Evolutionary conservation across 106 monocot species (phyloP).

Genomic region (Platanthera zijinensis): DNA sequence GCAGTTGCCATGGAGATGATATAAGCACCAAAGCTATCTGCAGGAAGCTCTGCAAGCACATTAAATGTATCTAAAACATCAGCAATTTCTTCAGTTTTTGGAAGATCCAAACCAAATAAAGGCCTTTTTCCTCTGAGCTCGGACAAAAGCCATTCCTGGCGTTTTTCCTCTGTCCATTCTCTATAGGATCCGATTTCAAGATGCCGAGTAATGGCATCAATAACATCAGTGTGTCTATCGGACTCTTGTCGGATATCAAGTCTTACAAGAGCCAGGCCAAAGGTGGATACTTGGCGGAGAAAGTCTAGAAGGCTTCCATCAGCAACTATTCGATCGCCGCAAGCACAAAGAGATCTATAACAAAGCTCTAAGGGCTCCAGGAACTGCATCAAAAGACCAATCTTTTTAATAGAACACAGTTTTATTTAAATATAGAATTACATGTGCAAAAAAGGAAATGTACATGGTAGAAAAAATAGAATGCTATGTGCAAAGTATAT

Average conservation of each 20-base stretch:
- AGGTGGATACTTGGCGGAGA: conserved; percentile 89
- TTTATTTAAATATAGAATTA: neutral
- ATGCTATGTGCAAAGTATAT: neutral
- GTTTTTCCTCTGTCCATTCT: conserved; percentile 85
- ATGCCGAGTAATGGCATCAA: conserved; percentile 85
- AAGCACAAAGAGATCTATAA: conserved; percentile 71
- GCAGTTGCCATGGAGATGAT: conserved; percentile 97
- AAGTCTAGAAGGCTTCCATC: conserved; percentile 97
- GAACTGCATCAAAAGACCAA: conserved; percentile 33
- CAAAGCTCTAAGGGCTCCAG: conserved; percentile 96
- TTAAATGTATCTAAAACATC: conserved; percentile 80
- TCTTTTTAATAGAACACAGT: neutral
- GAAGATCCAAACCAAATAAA: conserved; percentile 80
- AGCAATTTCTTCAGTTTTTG: conserved; percentile 74
- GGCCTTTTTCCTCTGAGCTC: conserved; percentile 96
- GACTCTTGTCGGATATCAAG: conserved; percentile 99
- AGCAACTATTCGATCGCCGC: conserved; percentile 74
- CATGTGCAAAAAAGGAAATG: neutral
- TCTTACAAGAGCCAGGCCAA: conserved; percentile 85
- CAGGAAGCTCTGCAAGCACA: conserved; percentile 78
- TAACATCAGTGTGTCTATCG: conserved; percentile 89
- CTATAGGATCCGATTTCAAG: conserved; percentile 89
- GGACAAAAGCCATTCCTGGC: conserved; percentile 87
- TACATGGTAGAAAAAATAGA: neutral
- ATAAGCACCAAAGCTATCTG: conserved; percentile 92